Conservation (phyloP, 805 yeast species). For the Saturnispora gosingensis region DNA sequence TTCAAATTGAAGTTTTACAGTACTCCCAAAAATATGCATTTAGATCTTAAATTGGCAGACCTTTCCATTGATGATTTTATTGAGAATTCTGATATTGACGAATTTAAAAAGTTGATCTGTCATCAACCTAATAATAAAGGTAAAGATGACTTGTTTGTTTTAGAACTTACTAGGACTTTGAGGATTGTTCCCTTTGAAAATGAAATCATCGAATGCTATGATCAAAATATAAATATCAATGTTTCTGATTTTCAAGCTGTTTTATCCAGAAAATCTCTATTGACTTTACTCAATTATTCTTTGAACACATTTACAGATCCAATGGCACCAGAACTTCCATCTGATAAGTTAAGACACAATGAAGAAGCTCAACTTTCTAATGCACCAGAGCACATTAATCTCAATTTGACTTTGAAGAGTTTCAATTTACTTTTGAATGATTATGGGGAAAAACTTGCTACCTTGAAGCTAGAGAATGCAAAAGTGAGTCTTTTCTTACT, state of each 20-base stretch:
- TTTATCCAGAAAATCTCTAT: slow-evolving; percentile 64
- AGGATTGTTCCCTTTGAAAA: slow-evolving; percentile 48
- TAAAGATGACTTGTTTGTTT: slow-evolving; percentile 43
- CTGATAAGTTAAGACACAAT: slow-evolving; percentile 63
- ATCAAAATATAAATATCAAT: slow-evolving; percentile 62
- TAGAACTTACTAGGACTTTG: slow-evolving; percentile 50
- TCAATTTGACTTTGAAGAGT: slow-evolving; percentile 61
- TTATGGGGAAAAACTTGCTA: slow-evolving; percentile 73
- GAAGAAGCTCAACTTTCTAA: slow-evolving; percentile 44
- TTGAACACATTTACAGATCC: slow-evolving; percentile 87
- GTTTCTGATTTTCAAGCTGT: slow-evolving; percentile 74
- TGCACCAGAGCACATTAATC: slow-evolving; percentile 68
- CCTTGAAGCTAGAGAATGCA: slow-evolving; percentile 68
- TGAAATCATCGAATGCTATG: slow-evolving; percentile 56
- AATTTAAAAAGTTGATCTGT: slow-evolving; percentile 60
- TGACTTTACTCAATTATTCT: slow-evolving; percentile 71
- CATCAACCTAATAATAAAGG: slow-evolving; percentile 41
- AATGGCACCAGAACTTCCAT: slow-evolving; percentile 54
- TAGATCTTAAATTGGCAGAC: slow-evolving; percentile 55
- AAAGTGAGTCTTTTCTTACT: slow-evolving; percentile 52
- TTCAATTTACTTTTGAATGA: slow-evolving; percentile 71
- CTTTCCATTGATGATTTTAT: slow-evolving; percentile 69
- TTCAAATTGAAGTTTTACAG: slow-evolving; percentile 52
- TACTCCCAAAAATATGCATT: slow-evolving; percentile 51
- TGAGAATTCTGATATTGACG: slow-evolving; percentile 50